These are phyloP conservation scores for Jamesozyma spencerorum DNA, from an alignment of 805 yeast species.

Conservation along the genomic window DNA sequence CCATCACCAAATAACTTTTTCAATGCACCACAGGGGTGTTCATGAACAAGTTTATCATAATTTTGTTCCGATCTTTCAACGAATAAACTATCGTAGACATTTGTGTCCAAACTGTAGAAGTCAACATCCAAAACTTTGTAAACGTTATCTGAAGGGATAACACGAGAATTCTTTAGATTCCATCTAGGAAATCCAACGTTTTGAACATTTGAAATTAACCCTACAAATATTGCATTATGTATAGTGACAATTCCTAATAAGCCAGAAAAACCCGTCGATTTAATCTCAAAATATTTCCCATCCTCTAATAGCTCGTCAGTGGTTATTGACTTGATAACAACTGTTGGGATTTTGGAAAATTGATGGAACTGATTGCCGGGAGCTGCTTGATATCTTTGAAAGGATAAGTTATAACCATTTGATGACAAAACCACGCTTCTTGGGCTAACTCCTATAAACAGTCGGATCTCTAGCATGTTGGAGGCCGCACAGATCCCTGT, in stretches of 20 bases:
- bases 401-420: slow-evolving; percentile 47
- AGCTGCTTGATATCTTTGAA: slow-evolving; percentile 33
- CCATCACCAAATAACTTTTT: slow-evolving; percentile 72
- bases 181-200: slow-evolving; percentile 50
- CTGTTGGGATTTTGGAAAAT: slow-evolving; percentile 24
- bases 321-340: slow-evolving; percentile 48
- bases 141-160: slow-evolving; percentile 40
- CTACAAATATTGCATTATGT: slow-evolving; percentile 46
- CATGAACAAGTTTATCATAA: slow-evolving; percentile 31
- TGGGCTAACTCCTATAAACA: slow-evolving; percentile 54
- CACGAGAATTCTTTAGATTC: slow-evolving; percentile 13
- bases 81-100: slow-evolving; percentile 38
- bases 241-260: slow-evolving; percentile 52
- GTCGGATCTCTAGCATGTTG: slow-evolving; percentile 2
- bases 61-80: slow-evolving; percentile 20
- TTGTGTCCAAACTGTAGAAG: slow-evolving; percentile 54
- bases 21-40: slow-evolving; percentile 75
- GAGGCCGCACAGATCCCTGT: no score
- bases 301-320: slow-evolving; percentile 31
- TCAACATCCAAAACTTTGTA: slow-evolving; percentile 50
- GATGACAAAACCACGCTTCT: slow-evolving; percentile 61
- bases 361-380: slow-evolving; percentile 16
- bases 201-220: slow-evolving; percentile 46
- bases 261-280: slow-evolving; percentile 37
- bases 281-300: slow-evolving; percentile 34